Evolutionary conservation across 106 monocot genomes (phyloP).

Genomic region (Dendrobium officinale): DNA sequence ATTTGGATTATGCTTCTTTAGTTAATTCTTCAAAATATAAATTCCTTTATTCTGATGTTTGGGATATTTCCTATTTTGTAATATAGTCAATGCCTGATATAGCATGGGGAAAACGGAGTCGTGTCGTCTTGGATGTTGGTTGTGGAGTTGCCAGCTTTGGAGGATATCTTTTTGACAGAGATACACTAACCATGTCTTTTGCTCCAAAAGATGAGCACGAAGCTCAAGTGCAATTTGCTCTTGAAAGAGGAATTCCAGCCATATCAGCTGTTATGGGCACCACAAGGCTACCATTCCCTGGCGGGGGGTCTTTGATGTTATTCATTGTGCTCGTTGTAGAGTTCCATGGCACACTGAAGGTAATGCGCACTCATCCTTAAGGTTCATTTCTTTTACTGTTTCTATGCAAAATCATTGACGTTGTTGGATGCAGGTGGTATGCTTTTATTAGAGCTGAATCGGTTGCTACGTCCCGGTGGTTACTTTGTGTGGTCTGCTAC

Average conservation of each 20-base stretch:
- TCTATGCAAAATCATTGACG: background rate
- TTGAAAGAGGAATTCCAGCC: slow-evolving; percentile 93
- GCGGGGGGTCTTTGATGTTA: slow-evolving; percentile 64
- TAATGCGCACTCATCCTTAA: slow-evolving; percentile 3
- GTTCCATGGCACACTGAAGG: slow-evolving; percentile 97
- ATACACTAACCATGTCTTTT: slow-evolving; percentile 85
- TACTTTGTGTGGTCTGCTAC: slow-evolving; percentile 96
- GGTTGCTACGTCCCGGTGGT: slow-evolving; percentile 81
- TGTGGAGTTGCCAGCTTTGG: slow-evolving; percentile 97
- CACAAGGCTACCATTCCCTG: slow-evolving; percentile 71
- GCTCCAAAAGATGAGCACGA: slow-evolving; percentile 98
- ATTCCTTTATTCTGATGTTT: background rate
- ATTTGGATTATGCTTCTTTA: background rate
- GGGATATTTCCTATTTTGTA: background rate
- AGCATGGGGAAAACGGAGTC: slow-evolving; percentile 73
- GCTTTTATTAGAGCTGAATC: slow-evolving; percentile 84
- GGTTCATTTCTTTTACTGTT: background rate
- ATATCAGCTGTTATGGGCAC: slow-evolving; percentile 96
- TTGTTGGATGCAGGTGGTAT: slow-evolving; percentile 51
- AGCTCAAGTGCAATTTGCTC: slow-evolving; percentile 93
- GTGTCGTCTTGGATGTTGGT: slow-evolving; percentile 82
- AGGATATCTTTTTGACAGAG: slow-evolving; percentile 82
- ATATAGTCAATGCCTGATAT: slow-evolving; percentile 59
- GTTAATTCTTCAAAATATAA: too few species aligned
- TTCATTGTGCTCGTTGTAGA: slow-evolving; percentile 92